Base-by-base conservation (phyloP, 495 filamentous ascomycete species). In the Penicillium coprophilum region DNA sequence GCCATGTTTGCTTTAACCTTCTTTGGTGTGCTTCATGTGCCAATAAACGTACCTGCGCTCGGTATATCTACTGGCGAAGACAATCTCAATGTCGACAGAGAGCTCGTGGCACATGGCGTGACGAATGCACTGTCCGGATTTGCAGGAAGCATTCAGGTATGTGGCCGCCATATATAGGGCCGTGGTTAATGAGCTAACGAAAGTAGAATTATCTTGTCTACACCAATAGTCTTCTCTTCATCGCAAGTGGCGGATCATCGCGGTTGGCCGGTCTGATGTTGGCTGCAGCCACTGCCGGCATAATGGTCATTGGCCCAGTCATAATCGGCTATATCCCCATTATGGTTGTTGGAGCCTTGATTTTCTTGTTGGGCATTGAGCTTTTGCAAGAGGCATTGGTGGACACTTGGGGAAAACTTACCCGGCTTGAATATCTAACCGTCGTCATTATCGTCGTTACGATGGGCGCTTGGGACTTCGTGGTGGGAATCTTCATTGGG, bases 1-100 rank as follows among this genome's bases (percentile, higher is more conserved):
- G 91, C 95, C 11, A 97, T 97, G 92, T 88, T 97, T 68, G 94
- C 95, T 2, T 74, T 98, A 53, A 96, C 95, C 0, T 97, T 98
- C 77, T 98, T 98, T 67, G 93, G 93, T 40, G 85, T 98, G 43
- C 82, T 98, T 12, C 95, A 98, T 68, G 94, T 97, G 8, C 95
- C 94, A 1, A 98, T 98, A 72, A 97, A 98, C 69, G 90, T 97
- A 17, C 94, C 94, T 6, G 92, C 94, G 3, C 70, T 98, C 17
- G 94, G 88, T 1, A 87, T 96, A 39, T 91, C 89, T 6, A 89
- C 87, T 6, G 89, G 91, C 46, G 91, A 96, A 68, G 94, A 98
- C 65, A 87, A 97, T 65, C 77, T 96, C 21, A 84, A 94, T 67
- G 84, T 97, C 36, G 88, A 98, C 61, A 84, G 91, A 55, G 94